Conservation (phyloP, 805 yeast species). For the Candida fluviatilis region DNA sequence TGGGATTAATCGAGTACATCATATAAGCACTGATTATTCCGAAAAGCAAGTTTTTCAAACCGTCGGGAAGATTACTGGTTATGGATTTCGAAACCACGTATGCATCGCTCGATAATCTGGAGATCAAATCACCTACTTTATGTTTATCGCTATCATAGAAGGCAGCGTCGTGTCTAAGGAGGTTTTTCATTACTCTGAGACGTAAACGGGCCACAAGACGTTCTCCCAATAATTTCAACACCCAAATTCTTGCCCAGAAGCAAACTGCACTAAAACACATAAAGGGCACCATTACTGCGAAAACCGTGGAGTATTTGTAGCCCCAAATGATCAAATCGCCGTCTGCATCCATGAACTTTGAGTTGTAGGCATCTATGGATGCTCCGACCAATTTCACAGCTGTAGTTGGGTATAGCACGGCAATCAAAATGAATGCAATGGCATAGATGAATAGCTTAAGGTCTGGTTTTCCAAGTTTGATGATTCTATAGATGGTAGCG, state of each 20-base stretch:
- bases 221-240: constrained; percentile 37
- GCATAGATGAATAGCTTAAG: constrained; percentile 34
- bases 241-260: constrained; percentile 47
- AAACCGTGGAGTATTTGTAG: constrained; percentile 37
- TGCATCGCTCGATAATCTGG: constrained; percentile 42
- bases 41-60: constrained; percentile 39
- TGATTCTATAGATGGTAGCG: constrained; percentile 33
- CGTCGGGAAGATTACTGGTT: constrained; percentile 42
- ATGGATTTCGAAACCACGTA: constrained; percentile 43
- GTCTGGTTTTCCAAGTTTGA: constrained; percentile 38
- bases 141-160: constrained; percentile 42
- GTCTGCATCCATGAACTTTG: constrained; percentile 29
- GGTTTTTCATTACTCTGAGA: constrained; percentile 37
- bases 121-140: constrained; percentile 44
- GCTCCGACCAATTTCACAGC: constrained; percentile 42
- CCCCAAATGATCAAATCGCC: constrained; percentile 43
- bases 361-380: constrained; percentile 39
- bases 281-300: constrained; percentile 40
- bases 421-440: constrained; percentile 37
- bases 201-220: constrained; percentile 41
- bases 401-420: constrained; percentile 42
- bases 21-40: constrained; percentile 39
- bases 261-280: constrained; percentile 40
- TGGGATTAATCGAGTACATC: constrained; percentile 42
- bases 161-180: constrained; percentile 38